Conservation (phyloP, 2,329 filamentous ascomycete genomes). For the Colletotrichum sp. region DNA sequence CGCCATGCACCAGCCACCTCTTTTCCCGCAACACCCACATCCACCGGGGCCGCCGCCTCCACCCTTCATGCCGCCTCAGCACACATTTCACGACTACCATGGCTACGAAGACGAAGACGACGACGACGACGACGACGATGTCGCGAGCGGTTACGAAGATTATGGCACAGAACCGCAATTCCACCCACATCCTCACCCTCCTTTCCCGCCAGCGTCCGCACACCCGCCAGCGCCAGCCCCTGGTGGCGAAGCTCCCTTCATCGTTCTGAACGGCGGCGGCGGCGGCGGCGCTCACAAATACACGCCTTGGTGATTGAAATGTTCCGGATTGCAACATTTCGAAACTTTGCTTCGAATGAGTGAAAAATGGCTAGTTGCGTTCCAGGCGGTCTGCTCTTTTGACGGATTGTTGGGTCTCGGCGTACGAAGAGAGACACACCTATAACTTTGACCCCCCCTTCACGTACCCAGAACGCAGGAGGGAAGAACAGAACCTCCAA, state of each 20-base stretch:
- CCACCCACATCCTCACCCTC: not conserved
- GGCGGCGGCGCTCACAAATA: conserved; percentile 14
- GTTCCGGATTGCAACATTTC: not conserved
- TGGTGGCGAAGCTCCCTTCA: conserved; percentile 12
- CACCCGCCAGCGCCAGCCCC: not conserved
- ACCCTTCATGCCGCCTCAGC: not conserved
- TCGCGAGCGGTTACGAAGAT: not conserved
- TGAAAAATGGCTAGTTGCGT: not conserved
- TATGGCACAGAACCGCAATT: not conserved
- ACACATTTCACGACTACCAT: not conserved
- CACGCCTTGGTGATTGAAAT: not conserved
- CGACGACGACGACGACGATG: not conserved
- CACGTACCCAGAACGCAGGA: conserved; percentile 1
- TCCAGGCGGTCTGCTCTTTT: not conserved
- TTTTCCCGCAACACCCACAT: not conserved
- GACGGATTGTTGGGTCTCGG: not conserved
- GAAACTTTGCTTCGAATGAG: not conserved
- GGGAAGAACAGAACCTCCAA: conserved; percentile 20
- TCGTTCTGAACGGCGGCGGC: conserved; percentile 13
- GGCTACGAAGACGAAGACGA: not conserved
- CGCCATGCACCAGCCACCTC: not conserved
- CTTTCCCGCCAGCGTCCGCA: not conserved
- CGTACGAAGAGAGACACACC: not conserved
- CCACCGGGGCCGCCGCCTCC: not conserved
- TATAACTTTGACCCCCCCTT: not conserved